These are phyloP conservation scores for Deuterostichococcus epilithicus DNA, from an alignment of 139 green algal genomes.

Conservation along the genomic window DNA sequence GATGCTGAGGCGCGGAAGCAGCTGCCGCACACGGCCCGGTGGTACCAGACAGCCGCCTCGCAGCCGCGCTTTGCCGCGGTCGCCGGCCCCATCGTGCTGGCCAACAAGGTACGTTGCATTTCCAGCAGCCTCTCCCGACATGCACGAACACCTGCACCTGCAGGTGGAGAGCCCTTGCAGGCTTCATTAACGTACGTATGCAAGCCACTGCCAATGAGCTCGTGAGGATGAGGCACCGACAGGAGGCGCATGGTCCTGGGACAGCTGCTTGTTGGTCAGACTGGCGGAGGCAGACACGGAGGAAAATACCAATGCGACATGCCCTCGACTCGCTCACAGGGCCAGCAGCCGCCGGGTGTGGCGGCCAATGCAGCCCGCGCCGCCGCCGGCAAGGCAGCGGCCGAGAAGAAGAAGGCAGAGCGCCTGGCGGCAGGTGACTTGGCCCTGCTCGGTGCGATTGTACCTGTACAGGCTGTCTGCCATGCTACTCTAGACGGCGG, in stretches of 20 bases:
- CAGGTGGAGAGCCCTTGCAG: too few relatives aligned
- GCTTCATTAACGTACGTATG: too few relatives aligned
- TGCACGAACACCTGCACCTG: too few relatives aligned
- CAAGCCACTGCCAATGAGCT: too few relatives aligned
- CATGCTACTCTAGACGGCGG: too few relatives aligned
- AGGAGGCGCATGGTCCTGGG: too few relatives aligned
- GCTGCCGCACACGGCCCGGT: slow-evolving; percentile 15
- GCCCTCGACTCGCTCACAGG: neutral
- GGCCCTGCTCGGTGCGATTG: too few relatives aligned
- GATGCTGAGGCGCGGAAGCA: slow-evolving; percentile 2
- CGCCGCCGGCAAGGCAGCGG: neutral
- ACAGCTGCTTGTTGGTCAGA: too few relatives aligned
- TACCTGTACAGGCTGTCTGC: neutral
- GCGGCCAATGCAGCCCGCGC: neutral
- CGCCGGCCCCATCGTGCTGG: neutral
- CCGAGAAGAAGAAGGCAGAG: slow-evolving; percentile 1
- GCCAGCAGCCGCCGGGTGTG: neutral
- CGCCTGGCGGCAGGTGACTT: neutral
- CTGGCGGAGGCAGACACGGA: too few relatives aligned
- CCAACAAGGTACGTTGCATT: neutral
- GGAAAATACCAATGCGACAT: too few relatives aligned
- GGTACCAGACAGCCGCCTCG: slow-evolving; percentile 4
- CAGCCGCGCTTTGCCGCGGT: neutral
- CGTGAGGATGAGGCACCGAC: too few relatives aligned
- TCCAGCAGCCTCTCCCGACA: neutral